Conservation (phyloP, 306 rosid species). For the Lithocarpus polystachyus region DNA sequence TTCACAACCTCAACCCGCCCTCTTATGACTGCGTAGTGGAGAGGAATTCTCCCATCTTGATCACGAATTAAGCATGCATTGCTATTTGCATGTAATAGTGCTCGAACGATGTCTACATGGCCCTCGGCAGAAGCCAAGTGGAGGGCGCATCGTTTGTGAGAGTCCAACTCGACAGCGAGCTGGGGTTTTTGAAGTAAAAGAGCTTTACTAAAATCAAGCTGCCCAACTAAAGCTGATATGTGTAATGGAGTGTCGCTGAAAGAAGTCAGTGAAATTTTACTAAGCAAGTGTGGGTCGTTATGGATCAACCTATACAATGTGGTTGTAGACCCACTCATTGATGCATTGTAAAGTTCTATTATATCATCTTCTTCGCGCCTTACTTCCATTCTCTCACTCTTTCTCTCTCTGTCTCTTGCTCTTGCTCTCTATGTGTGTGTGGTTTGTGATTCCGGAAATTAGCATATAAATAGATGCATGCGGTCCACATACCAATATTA, state of each 20-base stretch:
- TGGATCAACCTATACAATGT: neutral
- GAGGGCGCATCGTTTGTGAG: neutral
- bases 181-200: neutral
- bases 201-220: neutral
- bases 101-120: constrained; percentile 1
- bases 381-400: neutral
- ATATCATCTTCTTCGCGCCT: neutral
- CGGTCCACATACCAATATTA: too few relatives aligned
- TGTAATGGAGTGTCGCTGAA: constrained; percentile 19
- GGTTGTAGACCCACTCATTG: neutral
- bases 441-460: too few relatives aligned
- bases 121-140: constrained; percentile 22
- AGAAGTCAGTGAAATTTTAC: neutral
- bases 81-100: neutral
- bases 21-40: neutral
- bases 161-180: neutral
- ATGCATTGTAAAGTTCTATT: constrained; percentile 13
- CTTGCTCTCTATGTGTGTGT: too few relatives aligned
- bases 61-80: neutral
- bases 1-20: neutral
- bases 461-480: too few relatives aligned
- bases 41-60: constrained; percentile 7
- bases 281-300: neutral
- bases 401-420: too few relatives aligned
- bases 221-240: constrained; percentile 5